phyloP scores from a whole-genome alignment of 306 rosid genomes.

The Adenanthera pavonina region DNA sequence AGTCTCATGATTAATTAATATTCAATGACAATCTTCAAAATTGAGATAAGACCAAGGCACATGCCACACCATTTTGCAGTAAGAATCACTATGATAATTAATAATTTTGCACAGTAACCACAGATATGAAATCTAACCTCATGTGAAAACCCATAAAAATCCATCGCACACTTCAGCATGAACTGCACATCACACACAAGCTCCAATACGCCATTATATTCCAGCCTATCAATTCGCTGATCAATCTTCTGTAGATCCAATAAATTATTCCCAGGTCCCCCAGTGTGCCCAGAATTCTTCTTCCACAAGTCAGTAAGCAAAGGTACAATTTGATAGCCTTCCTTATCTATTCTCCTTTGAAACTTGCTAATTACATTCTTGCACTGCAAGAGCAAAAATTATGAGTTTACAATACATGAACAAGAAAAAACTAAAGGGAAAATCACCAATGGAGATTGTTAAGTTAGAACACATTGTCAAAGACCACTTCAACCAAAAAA shows the following conservation, averaged over 20 bases:
- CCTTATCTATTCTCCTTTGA: slow-evolving; percentile 87
- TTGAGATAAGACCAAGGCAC: neutral
- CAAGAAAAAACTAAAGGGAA: slow-evolving; percentile 29
- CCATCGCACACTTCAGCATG: slow-evolving; percentile 89
- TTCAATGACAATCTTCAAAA: slow-evolving; percentile 15
- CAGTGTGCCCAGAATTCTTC: slow-evolving; percentile 64
- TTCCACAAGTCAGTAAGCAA: slow-evolving; percentile 92
- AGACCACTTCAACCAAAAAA: neutral
- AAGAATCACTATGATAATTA: slow-evolving; percentile 22
- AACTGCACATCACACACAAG: slow-evolving; percentile 86
- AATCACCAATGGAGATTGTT: slow-evolving; percentile 9
- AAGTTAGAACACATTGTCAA: slow-evolving; percentile 1
- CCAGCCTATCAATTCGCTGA: slow-evolving; percentile 82
- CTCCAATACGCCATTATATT: slow-evolving; percentile 87
- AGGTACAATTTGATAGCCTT: slow-evolving; percentile 90
- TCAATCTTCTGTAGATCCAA: slow-evolving; percentile 86
- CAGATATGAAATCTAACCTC: slow-evolving; percentile 68
- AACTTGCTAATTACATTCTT: slow-evolving; percentile 89
- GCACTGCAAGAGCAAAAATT: slow-evolving; percentile 65
- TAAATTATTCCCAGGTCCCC: slow-evolving; percentile 65
- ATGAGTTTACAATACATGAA: slow-evolving; percentile 32
- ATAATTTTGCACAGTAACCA: slow-evolving; percentile 1
- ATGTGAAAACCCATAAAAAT: slow-evolving; percentile 70
- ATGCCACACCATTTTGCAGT: neutral
- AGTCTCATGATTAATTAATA: neutral